Base-by-base conservation (phyloP, 2,329 filamentous ascomycete genomes). In the Aspergillus oerlinghausenensis region DNA sequence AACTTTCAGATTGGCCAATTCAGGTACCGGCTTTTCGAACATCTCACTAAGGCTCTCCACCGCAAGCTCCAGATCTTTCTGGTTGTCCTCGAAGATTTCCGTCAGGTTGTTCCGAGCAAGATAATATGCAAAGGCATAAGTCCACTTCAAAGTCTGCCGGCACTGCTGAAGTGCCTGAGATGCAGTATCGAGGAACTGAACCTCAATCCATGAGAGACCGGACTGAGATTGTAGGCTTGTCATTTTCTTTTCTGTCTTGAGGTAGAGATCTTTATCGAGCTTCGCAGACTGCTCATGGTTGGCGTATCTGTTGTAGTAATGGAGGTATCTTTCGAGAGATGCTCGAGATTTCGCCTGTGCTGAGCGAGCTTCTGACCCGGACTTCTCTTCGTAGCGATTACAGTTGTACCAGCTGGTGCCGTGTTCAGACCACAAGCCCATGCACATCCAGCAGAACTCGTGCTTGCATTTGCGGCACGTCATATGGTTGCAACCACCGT, bases 381-480 rank as follows among this genome's bases (percentile, higher is more conserved):
- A 96, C 81, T 94, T 97, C 77, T 97, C 94, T 70, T 99, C 94
- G 67, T 88, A 99, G 8, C 94, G 84, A 71, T 96, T 99, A 82
- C 94, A 99, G 75, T 96, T 99, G 80, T 99, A 99, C 94, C 94
- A 99, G 76, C 91, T 96, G 3, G 93, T 99, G 61, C 94, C 94
- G 72, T 99, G 94, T 75, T 99, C 94, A 1, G 92, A 95, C 94
- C 94, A 99, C 0, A 96, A 80, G 0, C 94, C 94, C 94, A 99
- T 99, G 70, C 94, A 99, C 89, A 99, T 97, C 94, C 94, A 99
- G 77, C 94, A 99, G 70, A 99, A 97, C 70, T 97, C 92, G 70
- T 97, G 88, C 69, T 92, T 91, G 79, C 92, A 97, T 74, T 97
- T 97, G 55, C 92, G 82, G 72, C 92, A 97, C 0, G 92, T 97